Evolutionary conservation across 345 rosid species (phyloP).

Genomic region (Crucihimalaya himalaica): DNA sequence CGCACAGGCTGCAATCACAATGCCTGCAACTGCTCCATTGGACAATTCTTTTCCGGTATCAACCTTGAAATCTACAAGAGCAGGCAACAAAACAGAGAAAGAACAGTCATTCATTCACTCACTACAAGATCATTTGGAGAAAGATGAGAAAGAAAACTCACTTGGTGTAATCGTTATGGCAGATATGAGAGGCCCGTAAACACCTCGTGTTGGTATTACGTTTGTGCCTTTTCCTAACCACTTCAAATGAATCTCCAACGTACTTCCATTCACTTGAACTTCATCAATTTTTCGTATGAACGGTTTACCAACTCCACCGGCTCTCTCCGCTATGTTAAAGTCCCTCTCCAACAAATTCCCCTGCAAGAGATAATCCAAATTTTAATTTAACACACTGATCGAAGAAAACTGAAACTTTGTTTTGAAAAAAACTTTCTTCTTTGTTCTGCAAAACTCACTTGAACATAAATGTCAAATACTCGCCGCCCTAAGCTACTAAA

Average conservation of each 20-base stretch:
- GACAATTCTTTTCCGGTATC: constrained; percentile 52
- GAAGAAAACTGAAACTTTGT: not conserved
- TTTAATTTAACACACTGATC: not conserved
- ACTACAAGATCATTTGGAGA: not conserved
- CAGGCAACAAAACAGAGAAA: constrained; percentile 2
- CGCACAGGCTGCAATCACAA: constrained; percentile 55
- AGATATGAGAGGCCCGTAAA: constrained; percentile 87
- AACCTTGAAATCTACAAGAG: constrained; percentile 61
- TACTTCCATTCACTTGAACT: constrained; percentile 55
- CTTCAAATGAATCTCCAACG: constrained; percentile 70
- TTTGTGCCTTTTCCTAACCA: constrained; percentile 90
- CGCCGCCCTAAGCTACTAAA: constrained; percentile 72
- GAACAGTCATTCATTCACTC: constrained; percentile 2
- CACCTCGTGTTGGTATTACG: constrained; percentile 63
- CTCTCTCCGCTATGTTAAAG: constrained; percentile 67
- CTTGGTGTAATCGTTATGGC: constrained; percentile 77
- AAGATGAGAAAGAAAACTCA: constrained; percentile 39
- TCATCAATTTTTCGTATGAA: constrained; percentile 35
- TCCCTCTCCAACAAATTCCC: constrained; percentile 55
- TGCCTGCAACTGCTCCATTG: constrained; percentile 68
- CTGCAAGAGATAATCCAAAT: constrained; percentile 36
- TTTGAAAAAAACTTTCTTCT: not conserved
- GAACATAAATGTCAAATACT: constrained; percentile 72
- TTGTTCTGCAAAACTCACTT: constrained; percentile 50
- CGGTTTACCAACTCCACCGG: constrained; percentile 70